A percentile compares a stretch with the other conserved stretches of the same genome.
Conservation (phyloP, 2,329 filamentous ascomycete species). For the Trichoderma gracile region DNA sequence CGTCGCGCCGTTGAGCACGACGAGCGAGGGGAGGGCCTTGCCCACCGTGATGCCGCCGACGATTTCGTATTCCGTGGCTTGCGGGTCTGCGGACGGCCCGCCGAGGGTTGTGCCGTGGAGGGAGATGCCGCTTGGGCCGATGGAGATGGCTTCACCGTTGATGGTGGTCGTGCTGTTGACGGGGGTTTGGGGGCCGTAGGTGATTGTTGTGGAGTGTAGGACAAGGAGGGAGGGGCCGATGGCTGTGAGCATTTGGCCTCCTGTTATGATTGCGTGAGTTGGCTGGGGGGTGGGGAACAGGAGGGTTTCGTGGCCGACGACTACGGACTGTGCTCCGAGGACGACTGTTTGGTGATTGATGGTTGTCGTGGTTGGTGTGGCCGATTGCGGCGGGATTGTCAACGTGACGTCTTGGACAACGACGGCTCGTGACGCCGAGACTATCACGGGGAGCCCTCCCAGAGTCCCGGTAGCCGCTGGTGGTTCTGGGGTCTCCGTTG, state of each 20-base stretch:
- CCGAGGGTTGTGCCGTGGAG: slow-evolving; percentile 47
- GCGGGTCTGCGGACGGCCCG: slow-evolving; percentile 40
- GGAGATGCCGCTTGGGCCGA: slow-evolving; percentile 49
- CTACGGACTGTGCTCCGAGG: slow-evolving; percentile 40
- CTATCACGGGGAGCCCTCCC: slow-evolving; percentile 43
- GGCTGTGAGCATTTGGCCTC: slow-evolving; percentile 50
- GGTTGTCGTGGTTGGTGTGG: slow-evolving; percentile 40
- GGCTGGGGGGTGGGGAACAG: slow-evolving; percentile 39
- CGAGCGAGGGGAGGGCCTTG: slow-evolving; percentile 48
- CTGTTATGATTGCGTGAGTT: slow-evolving; percentile 49
- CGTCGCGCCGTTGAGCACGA: slow-evolving; percentile 52
- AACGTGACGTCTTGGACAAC: slow-evolving; percentile 46
- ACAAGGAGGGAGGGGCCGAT: slow-evolving; percentile 45
- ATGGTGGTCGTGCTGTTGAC: slow-evolving; percentile 43
- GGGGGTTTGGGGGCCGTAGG: slow-evolving; percentile 44
- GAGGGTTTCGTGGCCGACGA: slow-evolving; percentile 43
- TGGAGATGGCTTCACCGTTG: slow-evolving; percentile 52
- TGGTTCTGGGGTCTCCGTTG: slow-evolving; percentile 36
- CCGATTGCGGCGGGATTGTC: slow-evolving; percentile 40
- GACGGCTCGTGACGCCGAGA: slow-evolving; percentile 45
- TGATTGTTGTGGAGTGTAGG: slow-evolving; percentile 47
- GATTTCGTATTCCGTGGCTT: slow-evolving; percentile 47
- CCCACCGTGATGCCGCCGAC: slow-evolving; percentile 56
- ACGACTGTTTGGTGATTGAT: slow-evolving; percentile 40
- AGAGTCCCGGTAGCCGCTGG: slow-evolving; percentile 43